Evolutionary conservation across 352 stramenopile genomes (phyloP).

Genomic region (Phytophthora macrochlamydospora): DNA sequence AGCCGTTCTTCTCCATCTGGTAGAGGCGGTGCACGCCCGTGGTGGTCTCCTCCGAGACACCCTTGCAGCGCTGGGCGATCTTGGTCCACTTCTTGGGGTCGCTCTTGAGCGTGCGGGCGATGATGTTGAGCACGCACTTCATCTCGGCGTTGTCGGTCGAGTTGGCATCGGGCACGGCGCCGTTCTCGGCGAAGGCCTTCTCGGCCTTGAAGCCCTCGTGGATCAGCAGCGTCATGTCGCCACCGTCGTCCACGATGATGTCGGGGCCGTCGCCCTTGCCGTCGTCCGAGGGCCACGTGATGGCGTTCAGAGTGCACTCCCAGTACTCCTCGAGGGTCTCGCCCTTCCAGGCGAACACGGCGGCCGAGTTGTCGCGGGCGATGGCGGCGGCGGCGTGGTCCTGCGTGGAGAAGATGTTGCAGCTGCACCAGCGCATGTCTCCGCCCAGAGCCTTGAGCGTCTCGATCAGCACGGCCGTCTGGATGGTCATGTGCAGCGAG

Average conservation of each 20-base stretch:
- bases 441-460: slow-evolving; percentile 96
- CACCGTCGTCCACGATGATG: slow-evolving; percentile 98
- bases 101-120: slow-evolving; percentile 93
- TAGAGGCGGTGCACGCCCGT: slow-evolving; percentile 98
- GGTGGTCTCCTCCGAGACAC: slow-evolving; percentile 99
- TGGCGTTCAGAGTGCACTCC: slow-evolving; percentile 98
- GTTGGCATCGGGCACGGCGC: slow-evolving; percentile 93
- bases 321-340: slow-evolving; percentile 99
- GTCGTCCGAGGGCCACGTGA: slow-evolving; percentile 97
- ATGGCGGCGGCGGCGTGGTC: slow-evolving; percentile 98
- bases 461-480: slow-evolving; percentile 99
- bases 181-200: slow-evolving; percentile 93
- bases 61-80: slow-evolving; percentile 94
- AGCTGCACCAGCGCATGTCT: slow-evolving; percentile 98
- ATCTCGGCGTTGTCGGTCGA: slow-evolving; percentile 98
- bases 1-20: slow-evolving; percentile 97
- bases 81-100: slow-evolving; percentile 98
- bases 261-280: slow-evolving; percentile 97
- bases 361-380: slow-evolving; percentile 93
- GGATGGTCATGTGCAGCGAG: slow-evolving; percentile 99
- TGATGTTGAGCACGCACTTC: slow-evolving; percentile 98
- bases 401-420: slow-evolving; percentile 99
- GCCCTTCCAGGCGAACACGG: slow-evolving; percentile 99
- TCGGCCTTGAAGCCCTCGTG: slow-evolving; percentile 99
- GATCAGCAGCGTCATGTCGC: slow-evolving; percentile 99